Conservation (phyloP, 2,329 filamentous ascomycete species). For the Chaetomiaceae sp. region DNA sequence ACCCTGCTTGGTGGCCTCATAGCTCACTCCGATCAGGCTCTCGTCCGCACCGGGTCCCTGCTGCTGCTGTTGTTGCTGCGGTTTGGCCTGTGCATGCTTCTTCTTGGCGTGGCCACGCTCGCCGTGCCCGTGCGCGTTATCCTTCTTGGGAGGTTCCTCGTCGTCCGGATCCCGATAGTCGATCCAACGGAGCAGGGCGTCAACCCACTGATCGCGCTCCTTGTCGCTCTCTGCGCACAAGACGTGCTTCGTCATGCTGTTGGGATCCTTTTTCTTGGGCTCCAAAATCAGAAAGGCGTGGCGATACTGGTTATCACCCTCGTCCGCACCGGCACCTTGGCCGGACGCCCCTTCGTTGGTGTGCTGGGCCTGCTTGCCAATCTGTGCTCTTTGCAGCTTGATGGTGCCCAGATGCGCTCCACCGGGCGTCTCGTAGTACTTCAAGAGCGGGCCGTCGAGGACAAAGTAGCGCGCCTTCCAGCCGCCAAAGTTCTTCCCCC, state of each 20-base stretch:
- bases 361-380: slow-evolving; percentile 81
- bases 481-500: slow-evolving; percentile 96
- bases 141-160: slow-evolving; percentile 41
- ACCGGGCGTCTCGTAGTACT: slow-evolving; percentile 88
- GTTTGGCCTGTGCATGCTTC: slow-evolving; percentile 37
- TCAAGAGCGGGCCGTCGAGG: slow-evolving; percentile 60
- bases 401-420: slow-evolving; percentile 90
- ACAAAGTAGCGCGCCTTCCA: slow-evolving; percentile 82
- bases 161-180: slow-evolving; percentile 65
- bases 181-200: slow-evolving; percentile 82
- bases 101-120: slow-evolving; percentile 41
- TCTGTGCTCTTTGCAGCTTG: slow-evolving; percentile 84
- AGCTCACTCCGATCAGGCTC: slow-evolving; percentile 53
- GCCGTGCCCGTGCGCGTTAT: slow-evolving; percentile 35
- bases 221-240: slow-evolving; percentile 91
- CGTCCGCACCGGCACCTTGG: slow-evolving; percentile 56
- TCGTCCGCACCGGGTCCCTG: slow-evolving; percentile 34
- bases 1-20: slow-evolving; percentile 52
- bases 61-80: slow-evolving; percentile 27
- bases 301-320: slow-evolving; percentile 88
- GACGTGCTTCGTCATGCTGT: slow-evolving; percentile 83
- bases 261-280: slow-evolving; percentile 92
- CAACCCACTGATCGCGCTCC: slow-evolving; percentile 92
- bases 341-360: slow-evolving; percentile 59
- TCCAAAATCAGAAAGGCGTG: slow-evolving; percentile 94